phyloP scores from a whole-genome alignment of 1,139 yeast genomes.

The Hyphopichia burtonii region DNA sequence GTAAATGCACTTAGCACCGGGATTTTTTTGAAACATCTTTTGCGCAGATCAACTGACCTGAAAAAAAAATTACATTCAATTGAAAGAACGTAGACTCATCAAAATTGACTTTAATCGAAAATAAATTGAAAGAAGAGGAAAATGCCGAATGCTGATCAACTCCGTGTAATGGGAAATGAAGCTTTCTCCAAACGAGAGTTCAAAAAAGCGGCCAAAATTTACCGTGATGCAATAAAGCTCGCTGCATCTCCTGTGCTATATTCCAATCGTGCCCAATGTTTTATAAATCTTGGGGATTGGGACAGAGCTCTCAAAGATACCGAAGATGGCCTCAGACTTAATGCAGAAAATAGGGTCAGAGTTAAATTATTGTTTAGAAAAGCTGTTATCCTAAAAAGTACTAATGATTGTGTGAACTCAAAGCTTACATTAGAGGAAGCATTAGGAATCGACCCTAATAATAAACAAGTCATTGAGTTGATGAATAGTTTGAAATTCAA shows the following conservation, averaged over 20 bases:
- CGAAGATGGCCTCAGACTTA: conserved; percentile 50
- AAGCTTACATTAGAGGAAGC: conserved; percentile 38
- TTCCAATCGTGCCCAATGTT: conserved; percentile 79
- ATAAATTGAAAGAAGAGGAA: too few species aligned
- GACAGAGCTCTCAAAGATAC: conserved; percentile 63
- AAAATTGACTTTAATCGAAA: too few species aligned
- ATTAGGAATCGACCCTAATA: conserved; percentile 44
- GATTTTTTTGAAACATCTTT: too few species aligned
- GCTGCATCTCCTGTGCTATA: conserved; percentile 66
- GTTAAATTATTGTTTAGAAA: conserved; percentile 60
- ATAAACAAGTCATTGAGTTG: conserved; percentile 32
- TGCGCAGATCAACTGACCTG: too few species aligned
- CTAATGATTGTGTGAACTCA: conserved; percentile 33
- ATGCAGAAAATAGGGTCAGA: conserved; percentile 27
- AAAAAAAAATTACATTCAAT: too few species aligned
- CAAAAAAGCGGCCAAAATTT: conserved; percentile 57
- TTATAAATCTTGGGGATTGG: conserved; percentile 55
- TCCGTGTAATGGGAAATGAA: conserved; percentile 60
- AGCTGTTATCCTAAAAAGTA: conserved; percentile 45
- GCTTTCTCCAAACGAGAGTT: conserved; percentile 59
- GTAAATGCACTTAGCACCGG: too few species aligned
- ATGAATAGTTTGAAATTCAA: conserved; percentile 11
- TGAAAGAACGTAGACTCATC: too few species aligned
- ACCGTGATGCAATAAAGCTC: conserved; percentile 62
- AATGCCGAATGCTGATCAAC: conserved; percentile 23